phyloP scores from a whole-genome alignment of 768 basidiomycete genomes.

The Lactarius evosmus region DNA sequence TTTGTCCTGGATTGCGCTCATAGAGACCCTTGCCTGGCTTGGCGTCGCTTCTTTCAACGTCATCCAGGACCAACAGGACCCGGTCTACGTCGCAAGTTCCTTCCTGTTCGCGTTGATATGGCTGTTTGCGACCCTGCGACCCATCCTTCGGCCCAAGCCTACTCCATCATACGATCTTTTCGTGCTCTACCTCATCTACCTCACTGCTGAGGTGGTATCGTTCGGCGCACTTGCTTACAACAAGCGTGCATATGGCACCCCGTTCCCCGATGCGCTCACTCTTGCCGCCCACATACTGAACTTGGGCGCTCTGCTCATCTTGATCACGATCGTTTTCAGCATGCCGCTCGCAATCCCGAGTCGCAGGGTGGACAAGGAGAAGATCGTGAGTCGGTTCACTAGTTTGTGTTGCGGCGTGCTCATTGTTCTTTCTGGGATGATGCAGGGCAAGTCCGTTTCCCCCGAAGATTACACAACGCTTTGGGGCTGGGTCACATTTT shows the following conservation, averaged over 20 bases:
- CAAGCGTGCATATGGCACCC: constrained; percentile 41
- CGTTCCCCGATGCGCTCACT: constrained; percentile 38
- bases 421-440: not conserved
- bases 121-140: constrained; percentile 61
- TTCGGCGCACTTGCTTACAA: constrained; percentile 57
- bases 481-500: constrained; percentile 68
- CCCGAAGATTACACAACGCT: constrained; percentile 77
- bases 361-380: constrained; percentile 43
- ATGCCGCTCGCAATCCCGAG: constrained; percentile 74
- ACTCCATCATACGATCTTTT: constrained; percentile 68
- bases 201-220: constrained; percentile 45
- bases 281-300: constrained; percentile 40
- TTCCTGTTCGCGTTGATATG: constrained; percentile 55
- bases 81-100: constrained; percentile 40
- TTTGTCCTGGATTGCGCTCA: constrained; percentile 54
- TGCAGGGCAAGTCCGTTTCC: constrained; percentile 51
- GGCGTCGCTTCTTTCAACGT: constrained; percentile 54
- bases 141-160: constrained; percentile 48
- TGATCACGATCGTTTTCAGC: constrained; percentile 47
- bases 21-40: constrained; percentile 58
- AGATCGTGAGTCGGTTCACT: constrained; percentile 70
- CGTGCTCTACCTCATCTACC: constrained; percentile 49
- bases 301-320: constrained; percentile 40
- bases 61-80: constrained; percentile 33
- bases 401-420: not conserved